Percentiles rank a stretch among this genome's conserved stretches.
These are phyloP conservation scores for Acidomyces sp. DNA, from an alignment of 495 filamentous ascomycete genomes.

Conservation along the genomic window DNA sequence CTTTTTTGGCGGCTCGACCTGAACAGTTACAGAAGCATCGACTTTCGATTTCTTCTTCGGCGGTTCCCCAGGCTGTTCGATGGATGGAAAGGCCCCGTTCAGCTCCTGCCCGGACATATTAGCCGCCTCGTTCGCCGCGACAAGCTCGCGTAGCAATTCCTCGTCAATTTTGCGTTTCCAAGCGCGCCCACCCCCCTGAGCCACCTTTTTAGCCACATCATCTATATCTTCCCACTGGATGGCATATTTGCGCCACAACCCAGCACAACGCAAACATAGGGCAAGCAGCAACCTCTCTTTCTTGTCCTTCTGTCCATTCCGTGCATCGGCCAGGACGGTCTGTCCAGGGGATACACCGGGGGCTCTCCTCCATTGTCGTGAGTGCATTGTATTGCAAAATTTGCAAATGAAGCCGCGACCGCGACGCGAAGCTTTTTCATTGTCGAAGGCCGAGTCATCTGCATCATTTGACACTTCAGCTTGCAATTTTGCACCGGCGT, in stretches of 20 bases:
- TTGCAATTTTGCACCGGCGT: constrained; percentile 56
- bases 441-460: constrained; percentile 94
- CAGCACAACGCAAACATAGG: constrained; percentile 77
- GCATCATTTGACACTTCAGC: constrained; percentile 87
- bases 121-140: constrained; percentile 40
- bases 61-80: constrained; percentile 18
- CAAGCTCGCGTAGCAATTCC: constrained; percentile 72
- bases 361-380: constrained; percentile 84
- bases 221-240: constrained; percentile 95
- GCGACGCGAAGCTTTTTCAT: constrained; percentile 62
- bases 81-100: constrained; percentile 1
- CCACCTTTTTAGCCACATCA: constrained; percentile 81
- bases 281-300: constrained; percentile 62
- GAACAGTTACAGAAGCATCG: constrained; percentile 36
- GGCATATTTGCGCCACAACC: constrained; percentile 86
- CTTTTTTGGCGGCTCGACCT: constrained; percentile 56
- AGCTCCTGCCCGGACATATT: constrained; percentile 22
- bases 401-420: constrained; percentile 89
- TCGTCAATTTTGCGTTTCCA: constrained; percentile 85
- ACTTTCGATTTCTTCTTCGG: constrained; percentile 50
- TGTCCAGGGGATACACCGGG: constrained; percentile 62
- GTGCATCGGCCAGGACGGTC: constrained; percentile 52
- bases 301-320: constrained; percentile 56
- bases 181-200: constrained; percentile 68
- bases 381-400: constrained; percentile 67